Evolutionary conservation across 23 red algal genomes (phyloP), one percentile per base, ranked within the genome.

Genomic region (Gracilaria domingensis): DNA sequence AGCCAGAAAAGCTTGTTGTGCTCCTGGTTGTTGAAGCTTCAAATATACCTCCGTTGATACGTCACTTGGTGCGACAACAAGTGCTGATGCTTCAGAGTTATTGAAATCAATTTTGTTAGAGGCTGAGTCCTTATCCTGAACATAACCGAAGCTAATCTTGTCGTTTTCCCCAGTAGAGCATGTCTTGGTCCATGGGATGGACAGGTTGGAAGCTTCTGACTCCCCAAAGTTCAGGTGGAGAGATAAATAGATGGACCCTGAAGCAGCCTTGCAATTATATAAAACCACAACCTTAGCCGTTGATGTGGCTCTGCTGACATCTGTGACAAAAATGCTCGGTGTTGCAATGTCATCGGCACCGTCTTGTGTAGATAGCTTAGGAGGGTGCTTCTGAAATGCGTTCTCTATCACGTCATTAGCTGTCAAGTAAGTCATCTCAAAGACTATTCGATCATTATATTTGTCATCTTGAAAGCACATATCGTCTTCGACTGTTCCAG

Each of bases 21-120:
- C 87, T 13, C 87, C 87, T 56, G 87, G 87, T 56, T 80, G 71
- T 37, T 62, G 37, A 25, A 90, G 71, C 57, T 90, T 90, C 53
- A 80, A 39, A 73, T 51, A 90, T 5, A 90, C 47, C 44, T 90
- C 87, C 2, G 87, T 90, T 29, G 87, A 90, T 25, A 90, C 87
- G 62, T 90, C 87, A 26, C 54, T 79, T 28, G 87, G 87, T 36
- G 74, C 34, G 17, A 90, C 75, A 25, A 71, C 59, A 64, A 76
- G 34, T 12, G 76, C 44, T 38, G 87, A 55, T 39, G 29, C 23
- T 42, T 70, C 59, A 28, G 71, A 57, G 5, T 71, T 32, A 36
- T 56, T 56, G 48, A 90, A 90, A 18, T 79, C 28, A 28, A 77
- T 35, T 39, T 69, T 70, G 49, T 36, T 45, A 2, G 59, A 29